Evolutionary conservation across 805 yeast species (phyloP), one percentile per base, ranked within the genome.

Genomic region (Candida montana): DNA sequence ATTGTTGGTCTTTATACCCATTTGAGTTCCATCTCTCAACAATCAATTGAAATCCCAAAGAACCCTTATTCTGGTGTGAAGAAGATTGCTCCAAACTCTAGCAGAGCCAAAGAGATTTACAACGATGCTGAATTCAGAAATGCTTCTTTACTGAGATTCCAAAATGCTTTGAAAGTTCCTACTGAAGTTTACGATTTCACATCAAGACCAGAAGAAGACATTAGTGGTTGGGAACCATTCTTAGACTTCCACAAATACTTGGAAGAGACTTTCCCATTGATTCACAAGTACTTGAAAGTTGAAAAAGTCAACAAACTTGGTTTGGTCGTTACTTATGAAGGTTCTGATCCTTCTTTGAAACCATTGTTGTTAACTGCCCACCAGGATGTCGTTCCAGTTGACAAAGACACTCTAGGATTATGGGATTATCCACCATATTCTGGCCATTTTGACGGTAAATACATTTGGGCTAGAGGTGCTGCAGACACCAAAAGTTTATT

Each of bases 361-460:
- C 95, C 95, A 7, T 51, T 81, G 18, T 51, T 87, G 61, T 64
- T 84, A 36, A 74, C 82, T 61, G 90, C 93, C 2, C 95, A 87
- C 58, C 86, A 81, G 57, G 95, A 87, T 55, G 87, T 81, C 4
- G 95, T 87, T 15, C 95, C 95, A 0, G 83, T 83, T 5, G 83
- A 78, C 54, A 54, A 58, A n/a, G 75, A 69, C 17, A 77, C 88
- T 2, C 59, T 69, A 32, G 65, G 62, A 21, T 63, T 72, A 37
- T 87, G 95, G 95, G 65, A 63, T 1, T 69, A 74, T 52, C 79
- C 79, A 7, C 95, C 95, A 3, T 83, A 77, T 46, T 57, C 70
- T 18, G 88, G 83, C 11, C 66, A 71, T 52, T 83, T 65, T 53
- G 95, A 86, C 52, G 88, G 87, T 5, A 50, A 56, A 31, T 55